Base-by-base conservation (phyloP, 139 green algal genomes). In the Picochlorum sp. region DNA sequence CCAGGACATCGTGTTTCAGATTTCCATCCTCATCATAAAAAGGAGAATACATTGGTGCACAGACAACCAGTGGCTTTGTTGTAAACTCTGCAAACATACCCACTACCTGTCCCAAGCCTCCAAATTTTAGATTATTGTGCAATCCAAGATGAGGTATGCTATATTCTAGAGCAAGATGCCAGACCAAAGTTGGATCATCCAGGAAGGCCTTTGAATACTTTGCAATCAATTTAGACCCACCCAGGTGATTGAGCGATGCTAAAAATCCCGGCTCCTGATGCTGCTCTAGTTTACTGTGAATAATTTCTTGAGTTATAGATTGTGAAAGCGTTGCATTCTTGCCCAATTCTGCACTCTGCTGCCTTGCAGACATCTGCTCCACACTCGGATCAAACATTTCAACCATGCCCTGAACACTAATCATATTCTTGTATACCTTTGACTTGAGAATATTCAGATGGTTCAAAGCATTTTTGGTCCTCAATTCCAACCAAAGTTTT, bases 131-230 rank as follows among this genome's bases (percentile, higher is more conserved):
- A 41, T 65, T 37, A n/a, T n/a, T 66, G 23, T 37, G 24, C 1
- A 72, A 26, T 4, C 71, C 74, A 16, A 80, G 64, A n/a, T 80
- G 59, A 8, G 74, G 74, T 3, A 80, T 61, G 1, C 57, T 58
- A 52, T 79, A 80, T 37, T 80, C 74, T 63, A 80, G 61, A 6
- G 59, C 47, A 2, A 79, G 66, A 38, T 80, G 74, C 69, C 75
- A 74, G 21, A 75, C 49, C 37, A 54, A 21, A 20, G n/a, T 26
- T 21, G 47, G 9, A 24, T 54, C 47, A 21, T 54, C 6, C n/a
- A 26, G 16, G n/a, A 26, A 54, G n/a, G 47, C 11, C 47, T 54
- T 18, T 54, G n/a, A 21, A 21, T 54, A 54, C 18, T 11, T n/a
- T 69, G 15, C 1, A 8, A 15, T 64, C 37, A 34, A 11, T 18